Base-by-base conservation (phyloP, 176 grass and related monocot species). In the Luzula sylvatica region DNA sequence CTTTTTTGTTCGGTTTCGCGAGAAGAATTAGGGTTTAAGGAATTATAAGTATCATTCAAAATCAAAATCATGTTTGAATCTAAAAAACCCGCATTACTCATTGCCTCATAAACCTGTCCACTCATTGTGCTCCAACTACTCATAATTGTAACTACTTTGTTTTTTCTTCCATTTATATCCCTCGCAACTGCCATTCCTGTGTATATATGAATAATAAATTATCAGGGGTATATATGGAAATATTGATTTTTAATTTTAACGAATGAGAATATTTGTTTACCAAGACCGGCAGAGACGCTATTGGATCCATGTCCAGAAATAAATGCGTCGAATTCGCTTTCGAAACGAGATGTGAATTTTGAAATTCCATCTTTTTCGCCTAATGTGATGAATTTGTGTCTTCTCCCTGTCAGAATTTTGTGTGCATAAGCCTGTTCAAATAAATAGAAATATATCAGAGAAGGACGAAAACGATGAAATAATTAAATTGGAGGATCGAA, bases 41-140 rank as follows among this genome's bases (percentile, higher is more conserved):
- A 75, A 26, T 82, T 69, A 11, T 59, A 38, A 21, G 65, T 82
- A 30, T 87, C 83, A 72, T 82, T 88, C 71, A 88, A 70, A 75
- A 88, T 78, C 44, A 88, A 77, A 58, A 88, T 75, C 83, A 88
- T 88, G 29, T 88, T 88, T 29, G 73, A 88, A 63, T 88, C 74
- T 29, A 88, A 78, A 53, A 74, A 88, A 38, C 78, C 83, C 32
- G 78, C 83, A 75, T 82, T 67, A 23, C 66, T 68, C 83, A 88
- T 88, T 75, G 83, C 78, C 66, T 88, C 83, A 4, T 88, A 88
- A 30, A 72, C 59, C 70, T 88, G 78, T 40, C 83, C 83, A 67
- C 78, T 78, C 83, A 88, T 82, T 54, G 73, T 88, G 52, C 78
- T 82, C 83, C 70, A 88, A 24, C 82, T 88, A 75, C 66, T 88